These are phyloP conservation scores for Rhododendron henanense DNA, from an alignment of 148 eudicot genomes.

Conservation along the genomic window DNA sequence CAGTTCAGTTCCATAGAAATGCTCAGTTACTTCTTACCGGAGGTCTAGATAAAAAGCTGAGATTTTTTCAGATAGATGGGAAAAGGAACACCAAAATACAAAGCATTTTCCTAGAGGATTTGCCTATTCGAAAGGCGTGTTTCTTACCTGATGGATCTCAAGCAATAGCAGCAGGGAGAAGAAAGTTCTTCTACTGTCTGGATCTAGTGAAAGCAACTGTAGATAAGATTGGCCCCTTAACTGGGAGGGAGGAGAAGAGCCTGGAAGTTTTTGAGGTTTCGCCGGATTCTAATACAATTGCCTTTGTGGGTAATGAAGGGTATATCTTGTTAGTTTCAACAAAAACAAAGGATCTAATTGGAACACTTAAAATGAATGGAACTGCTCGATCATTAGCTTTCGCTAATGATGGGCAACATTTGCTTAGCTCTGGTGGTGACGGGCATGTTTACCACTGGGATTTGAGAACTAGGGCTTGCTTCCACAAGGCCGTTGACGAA, in stretches of 20 bases:
- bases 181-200: slow-evolving; percentile 83
- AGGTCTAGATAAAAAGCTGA: slow-evolving; percentile 64
- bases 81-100: slow-evolving; percentile 74
- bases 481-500: slow-evolving; percentile 82
- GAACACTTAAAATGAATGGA: slow-evolving; percentile 92
- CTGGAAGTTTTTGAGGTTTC: slow-evolving; percentile 82
- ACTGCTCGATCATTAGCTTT: slow-evolving; percentile 80
- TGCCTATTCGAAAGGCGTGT: slow-evolving; percentile 66
- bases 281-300: slow-evolving; percentile 87
- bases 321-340: slow-evolving; percentile 77
- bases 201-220: slow-evolving; percentile 69
- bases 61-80: slow-evolving; percentile 90
- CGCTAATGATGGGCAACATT: slow-evolving; percentile 54
- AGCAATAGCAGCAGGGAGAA: slow-evolving; percentile 67
- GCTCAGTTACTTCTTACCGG: slow-evolving; percentile 81
- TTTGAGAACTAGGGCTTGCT: slow-evolving; percentile 71
- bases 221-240: slow-evolving; percentile 73
- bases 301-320: slow-evolving; percentile 90
- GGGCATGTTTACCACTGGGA: slow-evolving; percentile 91
- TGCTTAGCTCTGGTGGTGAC: slow-evolving; percentile 89
- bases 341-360: slow-evolving; percentile 78
- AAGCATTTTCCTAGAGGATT: slow-evolving; percentile 75
- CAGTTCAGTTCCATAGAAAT: slow-evolving; percentile 89
- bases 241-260: slow-evolving; percentile 92
- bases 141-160: slow-evolving; percentile 93